Evolutionary conservation across 352 stramenopile species (phyloP), one percentile per base, ranked within the genome.

Genomic region (Pythium aphanidermatum): DNA sequence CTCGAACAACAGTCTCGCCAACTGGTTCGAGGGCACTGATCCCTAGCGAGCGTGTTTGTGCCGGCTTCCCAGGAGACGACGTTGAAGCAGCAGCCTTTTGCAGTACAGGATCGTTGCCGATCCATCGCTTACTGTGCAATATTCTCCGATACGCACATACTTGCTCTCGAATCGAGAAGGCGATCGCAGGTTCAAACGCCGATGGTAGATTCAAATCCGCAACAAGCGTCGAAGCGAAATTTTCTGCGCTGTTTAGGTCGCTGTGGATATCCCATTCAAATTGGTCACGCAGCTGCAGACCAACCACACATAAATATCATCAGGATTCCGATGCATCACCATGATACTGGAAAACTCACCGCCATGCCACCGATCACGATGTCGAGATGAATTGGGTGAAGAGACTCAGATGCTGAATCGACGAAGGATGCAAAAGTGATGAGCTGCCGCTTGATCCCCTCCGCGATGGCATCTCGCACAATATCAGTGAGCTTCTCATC

Each of bases 221-320:
- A 28, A 73, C 83, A 16, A 90, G 47, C 36, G 60, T 74, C 31
- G 34, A 51, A 1, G 78, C 75, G 50, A 90, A 90, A 5, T 43
- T 43, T 36, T 86, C 62, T 4, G 64, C 66, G 6, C 70, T 59
- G 28, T 52, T 46, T 32, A 66, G 77, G 36, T 74, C 59, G 29
- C 70, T 77, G 26, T 60, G 73, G 25, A 86, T 74, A 40, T 90
- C 75, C 78, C 78, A 90, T 43, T 90, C 78, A 23, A 90, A 85
- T 48, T 88, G 78, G 55, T 90, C 78, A 8, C 70, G 74, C 4
- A 90, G 53, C 78, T 90, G 45, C 9, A 25, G 7, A 13, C n/a
- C 9, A 11, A 41, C 14, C 31, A 46, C 31, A 29, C 31, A 35
- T 31, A 16, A 40, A 27, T 25, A 25, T 40, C 4, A 49, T 19